Percentiles rank a stretch among this genome's conserved stretches.
phyloP scores from a whole-genome alignment of 805 yeast species.

The Wickerhamomyces xylosicus region DNA sequence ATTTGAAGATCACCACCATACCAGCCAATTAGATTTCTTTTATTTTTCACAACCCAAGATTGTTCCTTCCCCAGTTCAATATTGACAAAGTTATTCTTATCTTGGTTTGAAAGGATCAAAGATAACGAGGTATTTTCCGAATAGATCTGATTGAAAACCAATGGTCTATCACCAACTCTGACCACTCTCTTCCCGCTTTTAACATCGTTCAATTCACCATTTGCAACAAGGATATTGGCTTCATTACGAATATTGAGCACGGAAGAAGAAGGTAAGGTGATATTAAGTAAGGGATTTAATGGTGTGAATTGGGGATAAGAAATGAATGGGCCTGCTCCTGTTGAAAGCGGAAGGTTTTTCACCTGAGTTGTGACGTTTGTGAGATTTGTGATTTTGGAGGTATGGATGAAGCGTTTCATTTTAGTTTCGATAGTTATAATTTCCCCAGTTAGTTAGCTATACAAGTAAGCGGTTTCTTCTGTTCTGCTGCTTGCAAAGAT shows the following conservation, averaged over 20 bases:
- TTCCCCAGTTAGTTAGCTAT: no score
- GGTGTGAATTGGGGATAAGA: slow-evolving; percentile 21
- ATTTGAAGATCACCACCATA: slow-evolving; percentile 10
- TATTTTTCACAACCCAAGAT: slow-evolving; percentile 8
- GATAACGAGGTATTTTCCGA: slow-evolving; percentile 11
- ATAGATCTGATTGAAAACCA: slow-evolving; percentile 10
- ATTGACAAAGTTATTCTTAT: slow-evolving; percentile 7
- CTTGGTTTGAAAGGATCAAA: slow-evolving; percentile 6
- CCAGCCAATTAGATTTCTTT: slow-evolving; percentile 11
- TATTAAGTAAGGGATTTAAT: slow-evolving; percentile 17
- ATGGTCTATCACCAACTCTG: slow-evolving; percentile 7
- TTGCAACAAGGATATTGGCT: slow-evolving; percentile 12
- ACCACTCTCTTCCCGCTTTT: slow-evolving; percentile 3
- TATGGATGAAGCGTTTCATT: not conserved
- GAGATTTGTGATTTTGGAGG: slow-evolving; percentile 1
- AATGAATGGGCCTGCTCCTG: slow-evolving; percentile 22
- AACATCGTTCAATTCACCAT: slow-evolving; percentile 8
- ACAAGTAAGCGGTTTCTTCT: no score
- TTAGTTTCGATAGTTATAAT: not conserved
- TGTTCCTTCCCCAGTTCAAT: slow-evolving; percentile 7
- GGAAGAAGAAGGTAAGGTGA: slow-evolving; percentile 16
- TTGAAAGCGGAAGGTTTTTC: slow-evolving; percentile 9
- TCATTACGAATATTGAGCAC: slow-evolving; percentile 15
- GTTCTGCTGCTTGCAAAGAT: no score
- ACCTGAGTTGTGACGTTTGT: not conserved